Evolutionary conservation across 352 stramenopile species (phyloP), one percentile per base, ranked within the genome.

Genomic region (Pythium aristosporum): DNA sequence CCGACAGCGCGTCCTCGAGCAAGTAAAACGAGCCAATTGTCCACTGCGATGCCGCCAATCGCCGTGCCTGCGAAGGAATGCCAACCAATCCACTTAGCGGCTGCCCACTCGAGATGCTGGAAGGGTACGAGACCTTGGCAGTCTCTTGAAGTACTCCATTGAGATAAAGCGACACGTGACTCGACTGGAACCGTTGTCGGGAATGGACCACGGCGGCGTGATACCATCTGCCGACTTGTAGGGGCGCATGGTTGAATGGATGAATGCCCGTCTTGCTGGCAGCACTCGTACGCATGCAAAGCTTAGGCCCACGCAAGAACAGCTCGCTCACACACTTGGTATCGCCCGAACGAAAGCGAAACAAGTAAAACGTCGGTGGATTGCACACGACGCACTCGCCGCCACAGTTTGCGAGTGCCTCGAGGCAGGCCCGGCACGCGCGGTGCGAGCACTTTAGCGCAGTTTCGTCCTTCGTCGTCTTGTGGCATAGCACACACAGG

Each of bases 301-400:
- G 28, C 51, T 81, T 87, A 5, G 73, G 53, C 28, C 80, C 83
- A 63, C 85, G 85, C 11, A 92, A 42, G 55, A 88, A 90, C 20
- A 78, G 57, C 65, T 92, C 83, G 46, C 73, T 82, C 18, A 92
- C 75, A 4, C 79, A 90, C 48, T 89, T 89, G 16, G 74, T 71
- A 51, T 92, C 83, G 16, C 78, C 67, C 9, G 83, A 92, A 1
- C 83, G 80, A 70, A 89, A 83, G 21, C 83, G 74, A 41, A 84
- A 90, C 13, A 92, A 53, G 57, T 87, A 90, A 55, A 92, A 87
- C 53, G 78, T 87, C 3, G 83, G 83, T 10, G 80, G 75, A 43
- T 92, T 92, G 61, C 83, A 92, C 44, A 89, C 74, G 9, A 84
- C 73, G 42, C 83, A 92, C 48, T 89, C 83, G 2, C 80, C 83